Evolutionary conservation across 108 stramenopile genomes (phyloP), one percentile per base, ranked within the genome.

Genomic region (Stephanodiscus triporus): DNA sequence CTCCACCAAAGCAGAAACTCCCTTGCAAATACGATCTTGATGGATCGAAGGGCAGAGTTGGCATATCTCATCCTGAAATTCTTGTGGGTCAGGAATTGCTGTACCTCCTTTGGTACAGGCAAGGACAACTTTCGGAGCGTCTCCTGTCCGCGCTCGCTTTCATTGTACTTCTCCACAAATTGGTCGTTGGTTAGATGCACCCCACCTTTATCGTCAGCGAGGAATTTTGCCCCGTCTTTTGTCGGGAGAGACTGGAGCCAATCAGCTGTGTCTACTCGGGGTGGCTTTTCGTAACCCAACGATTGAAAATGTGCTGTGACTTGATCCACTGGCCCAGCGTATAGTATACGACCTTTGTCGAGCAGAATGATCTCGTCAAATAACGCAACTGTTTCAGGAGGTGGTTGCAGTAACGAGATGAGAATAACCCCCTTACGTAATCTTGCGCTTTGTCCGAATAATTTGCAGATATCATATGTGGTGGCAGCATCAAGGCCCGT

Each of bases 341-440:
- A 95, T 29, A 97, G 83, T 26, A 95, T 69, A 30, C 68, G 82
- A 30, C 97, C 97, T 27, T 89, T 73, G 70, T 87, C 85, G 23
- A 98, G 68, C 57, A 98, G 67, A 16, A 96, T 88, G 10, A 97
- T 38, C 42, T 96, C 89, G 68, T 97, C 96, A 76, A 98, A 98
- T 38, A 94, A 77, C 23, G 90, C 91, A 32, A 94, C 93, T n/a
- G 92, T 92, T 83, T 97, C 95, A 3, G 94, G 95, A 0, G 95
- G 89, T 22, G 97, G 95, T 66, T 97, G 96, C 7, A 96, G 84
- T 37, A 97, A 88, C 3, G 89, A 84, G 11, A 95, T 77, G 16
- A 96, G 77, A 36, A 62, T 67, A 13, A 91, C 81, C 7, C 38
- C 30, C 10, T 70, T 32, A 32, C 65, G 60, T n/a, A 68, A 36